phyloP scores from a whole-genome alignment of 106 monocot species.

The Platanthera zijinensis region DNA sequence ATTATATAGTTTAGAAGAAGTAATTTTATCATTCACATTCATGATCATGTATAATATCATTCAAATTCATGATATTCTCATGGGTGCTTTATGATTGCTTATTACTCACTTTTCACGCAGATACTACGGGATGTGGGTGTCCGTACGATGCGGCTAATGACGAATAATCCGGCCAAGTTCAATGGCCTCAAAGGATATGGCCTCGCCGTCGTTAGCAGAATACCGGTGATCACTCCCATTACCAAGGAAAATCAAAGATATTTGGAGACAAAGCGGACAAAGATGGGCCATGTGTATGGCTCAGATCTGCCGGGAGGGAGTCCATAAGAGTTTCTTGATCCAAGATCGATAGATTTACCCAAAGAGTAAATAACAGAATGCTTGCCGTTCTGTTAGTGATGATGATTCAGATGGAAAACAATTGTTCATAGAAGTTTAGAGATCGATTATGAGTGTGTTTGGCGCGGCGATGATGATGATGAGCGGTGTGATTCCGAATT shows the following conservation, averaged over 20 bases:
- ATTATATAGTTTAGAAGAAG: too few relatives aligned
- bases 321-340: constrained; percentile 18
- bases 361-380: neutral
- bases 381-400: too few relatives aligned
- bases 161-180: constrained; percentile 87
- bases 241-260: constrained; percentile 80
- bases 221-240: constrained; percentile 64
- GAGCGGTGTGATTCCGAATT: too few relatives aligned
- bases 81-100: neutral
- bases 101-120: constrained; percentile 19
- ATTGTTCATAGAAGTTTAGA: too few relatives aligned
- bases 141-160: constrained; percentile 81
- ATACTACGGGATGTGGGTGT: constrained; percentile 84
- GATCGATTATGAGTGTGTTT: too few relatives aligned
- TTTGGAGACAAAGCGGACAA: constrained; percentile 74
- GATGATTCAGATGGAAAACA: too few relatives aligned
- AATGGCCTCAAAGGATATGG: constrained; percentile 79
- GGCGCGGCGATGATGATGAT: too few relatives aligned
- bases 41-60: too few relatives aligned
- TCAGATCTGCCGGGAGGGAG: constrained; percentile 66
- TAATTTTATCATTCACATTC: too few relatives aligned
- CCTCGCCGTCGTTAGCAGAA: constrained; percentile 60
- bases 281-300: constrained; percentile 92
- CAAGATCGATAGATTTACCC: constrained; percentile 3
- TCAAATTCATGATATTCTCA: too few relatives aligned